A percentile compares a stretch with the other conserved stretches of the same genome.
phyloP scores from a whole-genome alignment of 768 basidiomycete species.

The Podaxis carcinomalis region DNA sequence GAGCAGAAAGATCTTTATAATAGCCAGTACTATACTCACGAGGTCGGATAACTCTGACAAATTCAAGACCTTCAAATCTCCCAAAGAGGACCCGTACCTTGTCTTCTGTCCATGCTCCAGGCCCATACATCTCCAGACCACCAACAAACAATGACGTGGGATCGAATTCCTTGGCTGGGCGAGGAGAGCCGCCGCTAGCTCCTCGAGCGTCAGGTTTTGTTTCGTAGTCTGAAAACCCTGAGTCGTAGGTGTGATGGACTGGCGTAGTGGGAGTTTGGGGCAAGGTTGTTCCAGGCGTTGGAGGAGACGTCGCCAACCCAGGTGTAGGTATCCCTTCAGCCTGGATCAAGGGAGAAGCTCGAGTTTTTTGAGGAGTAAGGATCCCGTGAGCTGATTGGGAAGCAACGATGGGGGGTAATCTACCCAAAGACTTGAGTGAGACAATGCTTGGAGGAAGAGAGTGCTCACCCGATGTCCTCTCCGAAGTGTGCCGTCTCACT shows the following conservation, averaged over 20 bases:
- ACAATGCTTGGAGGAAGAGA: neutral
- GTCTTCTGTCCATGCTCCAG: slow-evolving; percentile 65
- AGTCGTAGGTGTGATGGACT: slow-evolving; percentile 31
- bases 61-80: slow-evolving; percentile 61
- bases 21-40: slow-evolving; percentile 33
- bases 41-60: slow-evolving; percentile 62
- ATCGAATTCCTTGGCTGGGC: slow-evolving; percentile 45
- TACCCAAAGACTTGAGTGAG: neutral
- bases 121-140: slow-evolving; percentile 62
- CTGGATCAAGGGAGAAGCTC: neutral
- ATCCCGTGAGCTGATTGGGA: neutral
- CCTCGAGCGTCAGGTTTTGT: slow-evolving; percentile 19
- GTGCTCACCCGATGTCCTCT: slow-evolving; percentile 9
- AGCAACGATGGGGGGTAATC: neutral
- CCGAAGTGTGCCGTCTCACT: slow-evolving; percentile 8
- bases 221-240: slow-evolving; percentile 23
- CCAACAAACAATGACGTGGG: slow-evolving; percentile 75
- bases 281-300: slow-evolving; percentile 47
- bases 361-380: neutral
- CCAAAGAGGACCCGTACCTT: slow-evolving; percentile 56
- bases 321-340: slow-evolving; percentile 34
- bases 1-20: neutral
- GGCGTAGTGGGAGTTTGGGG: slow-evolving; percentile 48
- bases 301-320: slow-evolving; percentile 41
- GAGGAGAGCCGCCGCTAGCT: slow-evolving; percentile 11